Evolutionary conservation across 768 basidiomycete species (phyloP).

Genomic region (Leccinum broughii): DNA sequence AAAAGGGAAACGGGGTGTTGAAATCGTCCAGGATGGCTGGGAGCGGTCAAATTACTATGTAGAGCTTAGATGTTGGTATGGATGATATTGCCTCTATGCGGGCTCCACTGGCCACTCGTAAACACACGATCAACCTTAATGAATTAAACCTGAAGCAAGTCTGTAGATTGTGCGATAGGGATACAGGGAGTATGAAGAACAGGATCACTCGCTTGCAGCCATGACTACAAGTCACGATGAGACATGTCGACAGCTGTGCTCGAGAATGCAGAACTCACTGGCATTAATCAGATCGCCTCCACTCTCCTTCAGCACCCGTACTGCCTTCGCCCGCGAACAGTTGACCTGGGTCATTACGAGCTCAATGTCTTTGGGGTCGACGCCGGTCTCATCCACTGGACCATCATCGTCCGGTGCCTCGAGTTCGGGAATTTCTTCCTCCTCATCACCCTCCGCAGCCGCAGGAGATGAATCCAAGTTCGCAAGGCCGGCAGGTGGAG

Average conservation of each 20-base stretch:
- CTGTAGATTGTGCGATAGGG: slow-evolving; percentile 27
- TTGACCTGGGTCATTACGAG: slow-evolving; percentile 88
- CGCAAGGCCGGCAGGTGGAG: slow-evolving; percentile 42
- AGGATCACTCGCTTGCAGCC: slow-evolving; percentile 83
- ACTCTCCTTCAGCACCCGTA: slow-evolving; percentile 85
- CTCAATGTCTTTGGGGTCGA: slow-evolving; percentile 94
- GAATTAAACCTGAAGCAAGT: slow-evolving; percentile 13
- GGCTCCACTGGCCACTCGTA: slow-evolving; percentile 6
- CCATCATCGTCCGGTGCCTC: slow-evolving; percentile 83
- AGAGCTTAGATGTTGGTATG: slow-evolving; percentile 66
- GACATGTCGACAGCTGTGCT: slow-evolving; percentile 3
- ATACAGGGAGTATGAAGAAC: slow-evolving; percentile 35
- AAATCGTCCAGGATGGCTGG: slow-evolving; percentile 76
- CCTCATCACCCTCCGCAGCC: slow-evolving; percentile 57
- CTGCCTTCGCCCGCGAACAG: slow-evolving; percentile 91
- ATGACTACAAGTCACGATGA: slow-evolving; percentile 58
- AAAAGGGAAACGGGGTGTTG: slow-evolving; percentile 46
- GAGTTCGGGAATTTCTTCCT: slow-evolving; percentile 81
- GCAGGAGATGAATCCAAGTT: slow-evolving; percentile 52
- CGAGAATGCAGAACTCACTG: slow-evolving; percentile 57
- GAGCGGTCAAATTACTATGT: slow-evolving; percentile 89
- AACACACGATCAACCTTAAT: not conserved
- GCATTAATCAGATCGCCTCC: slow-evolving; percentile 96
- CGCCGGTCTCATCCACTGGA: slow-evolving; percentile 79
- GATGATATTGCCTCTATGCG: slow-evolving; percentile 20